These are phyloP conservation scores for Teunomyces funiuensis DNA, from an alignment of 805 yeast genomes.

Conservation along the genomic window DNA sequence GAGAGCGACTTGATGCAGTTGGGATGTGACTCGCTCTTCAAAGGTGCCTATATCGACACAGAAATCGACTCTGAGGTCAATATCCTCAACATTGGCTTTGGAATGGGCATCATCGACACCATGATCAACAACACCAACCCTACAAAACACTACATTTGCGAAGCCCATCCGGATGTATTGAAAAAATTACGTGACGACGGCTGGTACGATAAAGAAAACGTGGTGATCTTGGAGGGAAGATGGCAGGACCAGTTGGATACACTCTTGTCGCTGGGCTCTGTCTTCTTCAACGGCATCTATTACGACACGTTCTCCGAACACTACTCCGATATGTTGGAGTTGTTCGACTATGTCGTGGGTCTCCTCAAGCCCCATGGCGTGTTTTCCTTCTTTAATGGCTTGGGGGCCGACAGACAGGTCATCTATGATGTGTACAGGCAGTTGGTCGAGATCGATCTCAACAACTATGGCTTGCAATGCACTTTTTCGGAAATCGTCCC, in stretches of 20 bases:
- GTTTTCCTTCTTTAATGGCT: conserved; percentile 89
- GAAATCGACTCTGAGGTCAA: conserved; percentile 42
- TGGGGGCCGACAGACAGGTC: conserved; percentile 45
- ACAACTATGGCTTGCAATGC: conserved; percentile 73
- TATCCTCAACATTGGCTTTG: conserved; percentile 87
- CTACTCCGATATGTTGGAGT: conserved; percentile 81
- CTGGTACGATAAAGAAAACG: conserved; percentile 76
- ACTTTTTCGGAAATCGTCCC: conserved; percentile 51
- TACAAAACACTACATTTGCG: conserved; percentile 79
- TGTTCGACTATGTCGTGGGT: conserved; percentile 81
- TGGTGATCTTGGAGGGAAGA: conserved; percentile 77
- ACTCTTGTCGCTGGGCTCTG: conserved; percentile 59
- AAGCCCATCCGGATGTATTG: conserved; percentile 92
- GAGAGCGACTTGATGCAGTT: conserved; percentile 77
- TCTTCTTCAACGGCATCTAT: conserved; percentile 86
- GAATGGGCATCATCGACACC: conserved; percentile 93
- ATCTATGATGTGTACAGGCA: conserved; percentile 71
- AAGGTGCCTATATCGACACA: conserved; percentile 33
- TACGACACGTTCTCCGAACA: conserved; percentile 94
- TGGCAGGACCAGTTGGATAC: conserved; percentile 85
- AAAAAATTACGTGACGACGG: conserved; percentile 67
- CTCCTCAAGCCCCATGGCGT: conserved; percentile 77
- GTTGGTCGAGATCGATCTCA: conserved; percentile 76
- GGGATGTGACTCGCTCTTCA: conserved; percentile 75
- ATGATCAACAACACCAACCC: conserved; percentile 57